Conservation (phyloP, 2,329 filamentous ascomycete species). For the Phaeomoniella chlamydospora region DNA sequence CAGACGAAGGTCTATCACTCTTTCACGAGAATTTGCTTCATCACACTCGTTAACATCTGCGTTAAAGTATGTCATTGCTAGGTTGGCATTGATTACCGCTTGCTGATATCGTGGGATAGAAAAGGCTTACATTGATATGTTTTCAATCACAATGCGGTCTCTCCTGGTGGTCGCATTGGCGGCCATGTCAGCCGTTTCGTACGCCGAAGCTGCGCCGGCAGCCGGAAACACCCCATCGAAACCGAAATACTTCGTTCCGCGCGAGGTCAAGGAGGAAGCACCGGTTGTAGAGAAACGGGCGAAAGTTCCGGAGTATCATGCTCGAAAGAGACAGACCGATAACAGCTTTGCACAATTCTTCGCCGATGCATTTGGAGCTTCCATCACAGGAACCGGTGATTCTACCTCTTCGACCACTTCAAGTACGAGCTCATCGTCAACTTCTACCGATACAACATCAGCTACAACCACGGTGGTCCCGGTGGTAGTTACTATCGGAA, state of each 20-base stretch:
- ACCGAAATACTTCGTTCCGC: not conserved
- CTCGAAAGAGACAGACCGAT: not conserved
- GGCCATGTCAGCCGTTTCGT: not conserved
- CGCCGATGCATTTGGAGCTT: not conserved
- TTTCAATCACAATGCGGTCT: not conserved
- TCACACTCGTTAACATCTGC: too few relatives aligned
- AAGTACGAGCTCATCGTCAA: not conserved
- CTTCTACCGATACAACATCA: not conserved
- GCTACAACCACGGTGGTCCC: not conserved
- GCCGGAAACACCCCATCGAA: not conserved
- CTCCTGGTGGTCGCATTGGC: not conserved
- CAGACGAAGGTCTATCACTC: too few relatives aligned
- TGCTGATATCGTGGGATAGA: too few relatives aligned
- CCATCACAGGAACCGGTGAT: not conserved
- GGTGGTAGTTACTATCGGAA: not conserved
- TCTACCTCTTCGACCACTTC: not conserved
- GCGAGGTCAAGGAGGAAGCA: not conserved
- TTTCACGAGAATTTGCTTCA: too few relatives aligned
- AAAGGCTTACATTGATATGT: too few relatives aligned
- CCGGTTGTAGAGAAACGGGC: not conserved
- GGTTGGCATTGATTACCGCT: too few relatives aligned
- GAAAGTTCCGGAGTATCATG: not conserved
- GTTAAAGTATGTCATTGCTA: too few relatives aligned
- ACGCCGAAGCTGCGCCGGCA: not conserved
- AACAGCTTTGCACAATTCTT: not conserved